A percentile compares a stretch with the other conserved stretches of the same genome.
phyloP scores from a whole-genome alignment of 768 basidiomycete species.

The Lactarius tabidus region DNA sequence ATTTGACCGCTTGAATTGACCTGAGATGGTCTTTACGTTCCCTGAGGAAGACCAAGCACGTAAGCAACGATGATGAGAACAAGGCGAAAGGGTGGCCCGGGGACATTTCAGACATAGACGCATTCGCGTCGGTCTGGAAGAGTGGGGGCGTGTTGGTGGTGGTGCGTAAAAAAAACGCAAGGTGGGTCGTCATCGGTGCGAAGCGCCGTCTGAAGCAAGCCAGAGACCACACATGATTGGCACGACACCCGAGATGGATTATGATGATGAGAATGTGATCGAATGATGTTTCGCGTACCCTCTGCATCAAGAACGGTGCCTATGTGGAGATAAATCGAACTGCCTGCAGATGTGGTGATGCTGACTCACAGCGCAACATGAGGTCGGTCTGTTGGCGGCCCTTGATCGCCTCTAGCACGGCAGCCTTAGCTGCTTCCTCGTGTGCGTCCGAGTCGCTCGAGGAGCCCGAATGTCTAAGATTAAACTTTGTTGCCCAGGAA shows the following conservation, averaged over 20 bases:
- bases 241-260: conserved; percentile 20
- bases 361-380: conserved; percentile 79
- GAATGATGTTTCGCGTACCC: conserved; percentile 41
- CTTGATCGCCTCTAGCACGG: conserved; percentile 81
- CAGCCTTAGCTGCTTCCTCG: conserved; percentile 67
- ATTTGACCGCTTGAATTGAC: conserved; percentile 87
- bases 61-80: conserved; percentile 25
- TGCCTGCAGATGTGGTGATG: conserved; percentile 15
- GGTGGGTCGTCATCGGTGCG: conserved; percentile 8
- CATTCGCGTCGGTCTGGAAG: conserved; percentile 10
- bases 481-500: conserved; percentile 34
- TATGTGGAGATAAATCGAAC: conserved; percentile 32
- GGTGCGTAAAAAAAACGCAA: conserved; percentile 18
- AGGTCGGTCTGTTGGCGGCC: conserved; percentile 85
- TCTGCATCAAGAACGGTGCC: conserved; percentile 85
- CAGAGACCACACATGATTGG: conserved; percentile 29
- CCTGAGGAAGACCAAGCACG: conserved; percentile 43
- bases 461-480: conserved; percentile 22
- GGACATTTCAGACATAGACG: conserved; percentile 4
- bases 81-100: conserved; percentile 8
- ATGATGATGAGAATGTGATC: conserved; percentile 10
- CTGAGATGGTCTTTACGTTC: conserved; percentile 81
- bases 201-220: conserved; percentile 7
- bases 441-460: conserved; percentile 35
- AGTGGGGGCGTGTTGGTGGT: conserved; percentile 6